These are phyloP conservation scores for Byssochlamys sp. DNA, from an alignment of 2,329 filamentous ascomycete genomes.

Conservation along the genomic window DNA sequence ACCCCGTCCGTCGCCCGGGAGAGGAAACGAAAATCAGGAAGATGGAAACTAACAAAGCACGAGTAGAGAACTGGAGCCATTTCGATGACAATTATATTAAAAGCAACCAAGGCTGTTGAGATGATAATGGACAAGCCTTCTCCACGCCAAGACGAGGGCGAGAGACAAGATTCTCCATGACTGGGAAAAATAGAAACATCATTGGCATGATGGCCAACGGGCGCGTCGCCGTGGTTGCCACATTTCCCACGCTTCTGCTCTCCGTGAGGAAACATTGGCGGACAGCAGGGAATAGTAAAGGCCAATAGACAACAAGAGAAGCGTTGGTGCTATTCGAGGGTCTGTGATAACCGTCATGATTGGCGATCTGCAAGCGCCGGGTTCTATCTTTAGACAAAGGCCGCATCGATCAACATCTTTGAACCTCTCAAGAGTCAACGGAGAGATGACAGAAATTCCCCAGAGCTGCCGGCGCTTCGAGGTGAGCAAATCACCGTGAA, in stretches of 20 bases:
- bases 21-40: slow-evolving; percentile 14
- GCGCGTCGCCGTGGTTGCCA: neutral
- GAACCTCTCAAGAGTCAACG: neutral
- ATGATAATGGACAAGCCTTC: neutral
- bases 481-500: neutral
- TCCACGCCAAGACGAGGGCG: neutral
- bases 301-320: slow-evolving; percentile 1
- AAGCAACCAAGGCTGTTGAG: neutral
- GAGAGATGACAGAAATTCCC: neutral
- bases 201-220: neutral
- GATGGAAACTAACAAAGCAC: slow-evolving; percentile 6
- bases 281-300: neutral
- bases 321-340: neutral
- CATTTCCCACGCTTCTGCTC: neutral
- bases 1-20: slow-evolving; percentile 9
- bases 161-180: neutral
- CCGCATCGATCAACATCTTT: neutral
- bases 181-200: neutral
- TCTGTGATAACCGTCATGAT: neutral
- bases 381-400: slow-evolving; percentile 4
- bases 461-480: neutral
- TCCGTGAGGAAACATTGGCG: neutral
- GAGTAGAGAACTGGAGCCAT: neutral
- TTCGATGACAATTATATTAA: neutral
- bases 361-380: slow-evolving; percentile 3